Conservation (phyloP, 495 filamentous ascomycete genomes). For the Hypoxylon fragiforme region DNA sequence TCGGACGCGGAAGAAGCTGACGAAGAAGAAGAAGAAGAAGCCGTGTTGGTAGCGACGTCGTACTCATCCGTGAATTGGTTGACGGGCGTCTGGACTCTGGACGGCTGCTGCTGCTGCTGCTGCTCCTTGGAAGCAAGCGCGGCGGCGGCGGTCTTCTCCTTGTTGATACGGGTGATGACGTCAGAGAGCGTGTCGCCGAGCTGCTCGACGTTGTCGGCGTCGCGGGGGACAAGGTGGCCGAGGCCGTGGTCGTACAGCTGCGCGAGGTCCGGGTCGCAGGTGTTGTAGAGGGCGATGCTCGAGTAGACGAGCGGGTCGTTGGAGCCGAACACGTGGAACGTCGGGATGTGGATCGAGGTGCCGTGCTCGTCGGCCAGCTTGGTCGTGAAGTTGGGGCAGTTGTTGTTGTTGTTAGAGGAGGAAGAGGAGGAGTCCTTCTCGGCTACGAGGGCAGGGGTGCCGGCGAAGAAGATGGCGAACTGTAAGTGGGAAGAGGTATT, state of each 20-base stretch:
- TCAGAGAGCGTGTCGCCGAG: slow-evolving; percentile 40
- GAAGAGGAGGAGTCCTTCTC: too few species aligned
- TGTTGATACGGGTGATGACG: slow-evolving; percentile 38
- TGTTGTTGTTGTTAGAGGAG: too few species aligned
- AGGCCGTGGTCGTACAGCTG: slow-evolving; percentile 60
- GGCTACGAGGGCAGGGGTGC: slow-evolving; percentile 55
- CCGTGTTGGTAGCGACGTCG: neutral
- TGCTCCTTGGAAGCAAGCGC: neutral
- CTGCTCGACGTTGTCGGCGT: slow-evolving; percentile 49
- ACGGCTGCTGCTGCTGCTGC: neutral
- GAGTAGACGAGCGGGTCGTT: slow-evolving; percentile 58
- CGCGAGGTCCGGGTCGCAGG: slow-evolving; percentile 54
- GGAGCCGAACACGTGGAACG: slow-evolving; percentile 60
- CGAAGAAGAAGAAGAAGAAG: neutral
- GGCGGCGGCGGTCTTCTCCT: neutral
- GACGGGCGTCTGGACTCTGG: neutral
- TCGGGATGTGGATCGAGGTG: slow-evolving; percentile 53
- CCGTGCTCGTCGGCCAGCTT: slow-evolving; percentile 52
- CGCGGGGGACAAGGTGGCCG: slow-evolving; percentile 58
- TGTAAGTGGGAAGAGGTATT: neutral
- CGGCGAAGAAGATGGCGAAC: slow-evolving; percentile 58
- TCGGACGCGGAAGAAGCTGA: slow-evolving; percentile 9
- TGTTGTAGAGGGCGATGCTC: slow-evolving; percentile 58
- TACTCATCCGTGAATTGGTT: slow-evolving; percentile 9
- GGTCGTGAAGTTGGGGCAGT: slow-evolving; percentile 41